Percentiles rank a stretch among this genome's conserved stretches.
phyloP scores from a whole-genome alignment of 352 stramenopile genomes.

The Pilasporangium apinafurcum region DNA sequence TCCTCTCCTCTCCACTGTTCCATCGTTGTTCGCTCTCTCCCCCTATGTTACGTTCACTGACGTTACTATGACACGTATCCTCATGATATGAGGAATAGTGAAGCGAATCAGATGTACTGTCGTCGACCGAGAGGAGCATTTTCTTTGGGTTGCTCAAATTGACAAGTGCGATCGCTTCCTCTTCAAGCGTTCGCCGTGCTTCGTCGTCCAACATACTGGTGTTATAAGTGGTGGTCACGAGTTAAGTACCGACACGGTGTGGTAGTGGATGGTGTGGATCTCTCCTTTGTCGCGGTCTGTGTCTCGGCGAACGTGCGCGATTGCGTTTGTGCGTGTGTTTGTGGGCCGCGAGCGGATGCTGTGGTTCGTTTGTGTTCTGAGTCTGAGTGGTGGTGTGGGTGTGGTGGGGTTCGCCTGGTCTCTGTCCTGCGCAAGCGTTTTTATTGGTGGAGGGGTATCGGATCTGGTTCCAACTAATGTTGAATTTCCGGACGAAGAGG shows the following conservation, averaged over 20 bases:
- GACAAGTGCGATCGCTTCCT: conserved; percentile 67
- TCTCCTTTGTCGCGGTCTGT: conserved; percentile 48
- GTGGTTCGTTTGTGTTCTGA: conserved; percentile 4
- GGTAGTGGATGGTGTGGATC: too few relatives aligned
- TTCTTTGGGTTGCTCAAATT: conserved; percentile 38
- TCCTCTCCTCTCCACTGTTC: too few relatives aligned
- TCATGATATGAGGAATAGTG: neutral
- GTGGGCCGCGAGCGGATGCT: too few relatives aligned
- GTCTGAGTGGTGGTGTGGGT: conserved; percentile 18
- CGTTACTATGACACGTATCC: too few relatives aligned
- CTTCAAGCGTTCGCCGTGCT: conserved; percentile 36
- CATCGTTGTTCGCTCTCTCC: too few relatives aligned
- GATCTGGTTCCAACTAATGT: too few relatives aligned
- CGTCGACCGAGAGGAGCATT: neutral
- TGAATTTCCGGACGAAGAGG: too few relatives aligned
- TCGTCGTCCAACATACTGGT: conserved; percentile 46
- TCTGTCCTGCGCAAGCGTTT: too few relatives aligned
- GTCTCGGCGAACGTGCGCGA: neutral
- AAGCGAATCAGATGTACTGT: neutral
- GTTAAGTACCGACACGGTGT: too few relatives aligned
- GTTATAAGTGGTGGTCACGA: too few relatives aligned
- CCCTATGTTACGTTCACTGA: too few relatives aligned
- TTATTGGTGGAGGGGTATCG: too few relatives aligned
- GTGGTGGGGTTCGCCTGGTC: conserved; percentile 3
- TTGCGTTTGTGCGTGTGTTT: conserved; percentile 1